Evolutionary conservation across 2,329 filamentous ascomycete genomes (phyloP).

Genomic region (Amesomyces nigricolor): DNA sequence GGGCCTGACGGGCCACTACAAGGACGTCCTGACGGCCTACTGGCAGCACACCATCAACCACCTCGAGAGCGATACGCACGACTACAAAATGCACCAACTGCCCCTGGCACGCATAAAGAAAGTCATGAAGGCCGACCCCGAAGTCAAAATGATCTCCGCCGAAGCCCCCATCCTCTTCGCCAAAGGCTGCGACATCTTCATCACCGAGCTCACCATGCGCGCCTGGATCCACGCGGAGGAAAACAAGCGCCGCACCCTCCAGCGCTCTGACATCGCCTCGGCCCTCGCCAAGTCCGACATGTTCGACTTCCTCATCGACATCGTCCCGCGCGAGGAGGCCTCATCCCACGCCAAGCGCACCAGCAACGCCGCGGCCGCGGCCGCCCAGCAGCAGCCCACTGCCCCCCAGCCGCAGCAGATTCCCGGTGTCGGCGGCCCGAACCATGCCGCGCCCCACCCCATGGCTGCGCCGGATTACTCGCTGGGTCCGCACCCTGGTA

Average conservation of each 20-base stretch:
- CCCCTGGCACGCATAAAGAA: conserved; percentile 99
- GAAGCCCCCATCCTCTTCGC: conserved; percentile 97
- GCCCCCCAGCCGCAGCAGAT: conserved; percentile 45
- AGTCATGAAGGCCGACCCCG: conserved; percentile 98
- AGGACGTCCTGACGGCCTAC: conserved; percentile 96
- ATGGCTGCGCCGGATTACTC: conserved; percentile 58
- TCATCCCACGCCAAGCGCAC: conserved; percentile 76
- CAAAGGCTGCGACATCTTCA: conserved; percentile 98
- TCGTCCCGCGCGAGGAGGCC: conserved; percentile 92
- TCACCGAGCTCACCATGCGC: conserved; percentile 97
- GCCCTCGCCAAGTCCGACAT: conserved; percentile 96
- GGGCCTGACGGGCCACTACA: conserved; percentile 84
- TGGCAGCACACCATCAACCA: conserved; percentile 98
- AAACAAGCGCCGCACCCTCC: conserved; percentile 92
- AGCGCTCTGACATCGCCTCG: conserved; percentile 93
- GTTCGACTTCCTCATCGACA: conserved; percentile 99
- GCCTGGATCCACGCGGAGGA: conserved; percentile 99
- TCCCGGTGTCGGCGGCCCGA: conserved; percentile 50
- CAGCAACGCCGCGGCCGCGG: conserved; percentile 37
- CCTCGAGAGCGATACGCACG: conserved; percentile 89
- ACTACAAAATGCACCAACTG: conserved; percentile 97
- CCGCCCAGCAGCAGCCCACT: conserved; percentile 37
- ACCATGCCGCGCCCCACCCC: conserved; percentile 49
- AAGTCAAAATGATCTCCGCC: conserved; percentile 99
- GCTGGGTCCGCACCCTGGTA: conserved; percentile 53